phyloP scores from a whole-genome alignment of 1,284 basidiomycete species.

The Sporisorium sorghi region DNA sequence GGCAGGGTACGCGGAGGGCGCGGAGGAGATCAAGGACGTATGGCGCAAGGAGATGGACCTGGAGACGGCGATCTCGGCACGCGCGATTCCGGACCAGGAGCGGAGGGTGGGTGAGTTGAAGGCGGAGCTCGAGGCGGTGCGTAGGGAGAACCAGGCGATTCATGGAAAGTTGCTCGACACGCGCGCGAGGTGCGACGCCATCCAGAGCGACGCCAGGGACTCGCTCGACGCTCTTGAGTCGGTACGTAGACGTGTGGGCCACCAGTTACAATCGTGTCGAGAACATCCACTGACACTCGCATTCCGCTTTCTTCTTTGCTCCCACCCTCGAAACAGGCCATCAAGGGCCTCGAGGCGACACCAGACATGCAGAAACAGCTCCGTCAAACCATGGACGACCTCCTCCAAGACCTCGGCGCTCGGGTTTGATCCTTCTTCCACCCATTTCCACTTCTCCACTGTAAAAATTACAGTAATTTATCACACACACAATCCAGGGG shows the following conservation, averaged over 20 bases:
- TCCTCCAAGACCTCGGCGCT: conserved; percentile 49
- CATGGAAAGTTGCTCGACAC: conserved; percentile 17
- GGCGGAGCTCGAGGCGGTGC: conserved; percentile 40
- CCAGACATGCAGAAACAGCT: conserved; percentile 51
- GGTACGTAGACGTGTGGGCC: too few species aligned
- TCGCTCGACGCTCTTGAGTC: conserved; percentile 38
- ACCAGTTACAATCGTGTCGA: too few species aligned
- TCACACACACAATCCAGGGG: not conserved
- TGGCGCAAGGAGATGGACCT: conserved; percentile 60
- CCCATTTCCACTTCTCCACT: not conserved
- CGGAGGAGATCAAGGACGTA: conserved; percentile 54
- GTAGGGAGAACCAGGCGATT: conserved; percentile 19
- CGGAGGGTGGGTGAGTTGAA: conserved; percentile 29
- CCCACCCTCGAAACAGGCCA: conserved; percentile 27
- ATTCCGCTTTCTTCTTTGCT: not conserved
- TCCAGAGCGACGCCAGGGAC: conserved; percentile 27
- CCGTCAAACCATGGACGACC: conserved; percentile 48
- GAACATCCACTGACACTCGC: not conserved
- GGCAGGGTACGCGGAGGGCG: conserved; percentile 23
- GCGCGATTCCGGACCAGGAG: conserved; percentile 54
- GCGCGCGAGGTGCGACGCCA: conserved; percentile 12
- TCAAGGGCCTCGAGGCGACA: conserved; percentile 44
- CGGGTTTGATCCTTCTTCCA: conserved; percentile 25
- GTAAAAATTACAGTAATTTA: too few species aligned
- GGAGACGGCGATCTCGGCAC: conserved; percentile 55